Evolutionary conservation across 768 basidiomycete species (phyloP), one percentile per base, ranked within the genome.

Genomic region (Mycena latifolia): DNA sequence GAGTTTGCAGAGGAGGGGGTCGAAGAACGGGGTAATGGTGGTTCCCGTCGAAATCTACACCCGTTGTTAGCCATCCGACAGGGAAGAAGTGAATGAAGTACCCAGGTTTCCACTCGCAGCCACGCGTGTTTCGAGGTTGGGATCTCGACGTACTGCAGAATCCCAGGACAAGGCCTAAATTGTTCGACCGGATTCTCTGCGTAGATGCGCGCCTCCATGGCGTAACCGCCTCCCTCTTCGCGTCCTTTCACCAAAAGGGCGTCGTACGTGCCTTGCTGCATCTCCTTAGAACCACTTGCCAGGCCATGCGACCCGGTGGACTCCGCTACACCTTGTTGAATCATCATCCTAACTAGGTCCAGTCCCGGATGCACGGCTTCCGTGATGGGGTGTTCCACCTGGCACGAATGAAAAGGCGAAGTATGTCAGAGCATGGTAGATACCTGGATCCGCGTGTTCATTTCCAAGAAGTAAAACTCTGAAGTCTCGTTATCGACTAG

Each of bases 301-400:
- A 67, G 71, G 46, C 71, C 74, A 4, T 53, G 50, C 28, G 37
- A 29, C 2, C 62, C 80, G 0, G 77, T 77, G 10, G 86, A n/a
- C n/a, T n/a, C n/a, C n/a, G n/a, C n/a, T n/a, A n/a, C 69, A 0
- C 82, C 88, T 76, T 89, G 89, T 7, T 81, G 77, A 24, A 91
- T 82, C 89, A 91, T 91, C 48, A 92, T 76, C 58, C 85, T 81
- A 17, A 92, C 86, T 15, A 92, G 77, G 68, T 92, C 90, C 41
- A 91, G 80, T 7, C 83, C 81, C 10, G 84, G 81, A 69, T 88
- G 80, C 9, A 82, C 77, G 22, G 77, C 79, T 74, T 91, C 89
- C 0, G 89, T 91, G 33, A 92, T 81, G 1, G 88, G 81, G 65
- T 92, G 90, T 74, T 92, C 90, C 20, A 92, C 89, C 82, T 89